Conservation (phyloP, 257 asterid species). For the Lithospermum erythrorhizon region DNA sequence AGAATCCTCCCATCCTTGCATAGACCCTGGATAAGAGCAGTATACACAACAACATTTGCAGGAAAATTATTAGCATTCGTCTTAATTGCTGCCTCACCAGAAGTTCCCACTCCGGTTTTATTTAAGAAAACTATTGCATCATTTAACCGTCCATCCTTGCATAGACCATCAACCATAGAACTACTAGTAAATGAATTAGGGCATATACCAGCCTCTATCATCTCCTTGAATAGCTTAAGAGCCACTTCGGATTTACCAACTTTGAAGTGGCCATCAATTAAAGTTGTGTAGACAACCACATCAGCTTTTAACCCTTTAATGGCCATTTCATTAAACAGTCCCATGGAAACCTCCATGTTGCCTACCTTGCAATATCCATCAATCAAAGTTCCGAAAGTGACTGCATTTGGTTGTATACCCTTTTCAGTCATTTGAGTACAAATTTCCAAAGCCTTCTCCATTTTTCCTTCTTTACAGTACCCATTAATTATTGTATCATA, state of each 20-base stretch:
- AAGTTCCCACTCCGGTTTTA: slow-evolving; percentile 13
- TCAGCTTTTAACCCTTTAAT: slow-evolving; percentile 57
- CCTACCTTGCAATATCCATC: slow-evolving; percentile 58
- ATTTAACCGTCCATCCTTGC: slow-evolving; percentile 48
- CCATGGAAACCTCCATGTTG: slow-evolving; percentile 52
- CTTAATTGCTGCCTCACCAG: slow-evolving; percentile 8
- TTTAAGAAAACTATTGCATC: slow-evolving; percentile 50
- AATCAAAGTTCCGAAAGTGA: slow-evolving; percentile 52
- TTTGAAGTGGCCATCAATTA: slow-evolving; percentile 68
- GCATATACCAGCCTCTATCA: slow-evolving; percentile 36
- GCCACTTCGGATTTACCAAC: slow-evolving; percentile 48
- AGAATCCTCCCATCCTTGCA: slow-evolving; percentile 41
- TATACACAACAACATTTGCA: slow-evolving; percentile 27
- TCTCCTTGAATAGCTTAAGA: slow-evolving; percentile 45
- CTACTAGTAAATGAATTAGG: slow-evolving; percentile 43
- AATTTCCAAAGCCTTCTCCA: slow-evolving; percentile 56
- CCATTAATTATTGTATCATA: slow-evolving; percentile 56
- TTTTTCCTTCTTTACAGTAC: slow-evolving; percentile 40
- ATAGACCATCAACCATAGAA: slow-evolving; percentile 49
- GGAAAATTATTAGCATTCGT: background rate
- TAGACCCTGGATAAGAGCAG: slow-evolving; percentile 44
- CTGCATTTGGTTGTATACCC: slow-evolving; percentile 38
- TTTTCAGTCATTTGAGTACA: slow-evolving; percentile 50
- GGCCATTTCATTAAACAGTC: slow-evolving; percentile 53
- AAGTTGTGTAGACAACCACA: slow-evolving; percentile 51